phyloP scores from a whole-genome alignment of 2,329 filamentous ascomycete genomes.

The Raffaelea arxii region DNA sequence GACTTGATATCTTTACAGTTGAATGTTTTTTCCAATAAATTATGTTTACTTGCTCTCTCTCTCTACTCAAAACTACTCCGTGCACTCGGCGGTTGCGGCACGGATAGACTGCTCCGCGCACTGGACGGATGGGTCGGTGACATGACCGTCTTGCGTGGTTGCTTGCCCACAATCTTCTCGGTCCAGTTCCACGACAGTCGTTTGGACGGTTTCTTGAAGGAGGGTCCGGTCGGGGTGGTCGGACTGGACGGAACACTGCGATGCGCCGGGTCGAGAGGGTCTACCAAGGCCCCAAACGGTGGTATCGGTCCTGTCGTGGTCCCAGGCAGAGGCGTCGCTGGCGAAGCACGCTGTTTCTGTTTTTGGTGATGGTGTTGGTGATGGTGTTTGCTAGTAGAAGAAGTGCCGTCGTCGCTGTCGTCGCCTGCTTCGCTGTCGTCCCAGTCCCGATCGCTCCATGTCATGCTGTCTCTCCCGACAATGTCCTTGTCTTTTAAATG shows the following conservation, averaged over 20 bases:
- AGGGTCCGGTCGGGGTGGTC: too few relatives aligned
- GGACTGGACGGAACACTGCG: too few relatives aligned
- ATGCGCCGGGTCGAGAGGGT: too few relatives aligned
- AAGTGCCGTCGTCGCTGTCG: slow-evolving; percentile 3
- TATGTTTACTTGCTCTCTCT: not conserved
- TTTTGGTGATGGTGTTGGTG: not conserved
- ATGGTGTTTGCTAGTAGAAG: too few relatives aligned
- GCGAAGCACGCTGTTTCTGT: slow-evolving; percentile 7
- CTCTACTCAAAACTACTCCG: not conserved
- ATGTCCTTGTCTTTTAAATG: too few relatives aligned
- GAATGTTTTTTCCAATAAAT: not conserved
- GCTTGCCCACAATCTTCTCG: slow-evolving; percentile 7
- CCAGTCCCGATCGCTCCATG: slow-evolving; percentile 60
- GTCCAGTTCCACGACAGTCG: slow-evolving; percentile 9
- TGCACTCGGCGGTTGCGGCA: too few relatives aligned
- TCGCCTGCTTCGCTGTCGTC: slow-evolving; percentile 42
- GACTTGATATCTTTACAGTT: too few relatives aligned
- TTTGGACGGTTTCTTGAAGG: not conserved
- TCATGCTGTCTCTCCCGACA: slow-evolving; percentile 37
- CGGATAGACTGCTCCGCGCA: too few relatives aligned
- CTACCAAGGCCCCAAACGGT: not conserved
- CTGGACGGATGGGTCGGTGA: not conserved
- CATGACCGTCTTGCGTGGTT: not conserved
- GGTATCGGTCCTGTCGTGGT: slow-evolving; percentile 8
- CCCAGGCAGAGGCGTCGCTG: slow-evolving; percentile 2